Evolutionary conservation across 257 asterid species (phyloP).

Genomic region (Solanum bulbocastanum): DNA sequence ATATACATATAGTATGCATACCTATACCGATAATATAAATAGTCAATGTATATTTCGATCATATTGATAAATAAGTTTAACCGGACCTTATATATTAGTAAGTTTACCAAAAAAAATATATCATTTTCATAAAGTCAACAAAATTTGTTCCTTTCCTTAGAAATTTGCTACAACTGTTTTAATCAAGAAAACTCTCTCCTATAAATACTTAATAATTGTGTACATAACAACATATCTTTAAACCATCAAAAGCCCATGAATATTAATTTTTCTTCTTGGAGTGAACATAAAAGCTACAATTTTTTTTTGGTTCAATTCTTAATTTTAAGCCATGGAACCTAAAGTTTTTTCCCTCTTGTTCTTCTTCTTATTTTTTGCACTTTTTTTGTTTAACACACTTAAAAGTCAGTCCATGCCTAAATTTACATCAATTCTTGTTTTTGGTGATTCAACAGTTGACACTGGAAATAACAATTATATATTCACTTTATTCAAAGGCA

Average conservation of each 20-base stretch:
- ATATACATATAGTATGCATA: background rate
- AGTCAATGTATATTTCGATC: background rate
- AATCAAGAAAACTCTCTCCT: background rate
- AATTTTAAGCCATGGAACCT: background rate
- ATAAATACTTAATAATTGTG: background rate
- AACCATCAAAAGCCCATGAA: background rate
- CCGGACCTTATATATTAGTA: background rate
- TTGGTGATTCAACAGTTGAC: constrained; percentile 1
- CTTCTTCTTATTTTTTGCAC: background rate
- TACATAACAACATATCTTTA: background rate
- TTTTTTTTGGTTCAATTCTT: background rate
- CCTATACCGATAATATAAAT: background rate
- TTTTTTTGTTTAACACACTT: background rate
- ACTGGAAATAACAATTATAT: background rate
- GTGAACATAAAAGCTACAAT: background rate
- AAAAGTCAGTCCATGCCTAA: background rate
- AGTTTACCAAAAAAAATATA: background rate
- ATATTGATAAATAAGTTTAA: background rate
- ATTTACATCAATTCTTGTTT: background rate
- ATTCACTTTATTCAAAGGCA: background rate
- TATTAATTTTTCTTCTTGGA: background rate
- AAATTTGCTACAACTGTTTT: background rate
- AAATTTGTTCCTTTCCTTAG: background rate
- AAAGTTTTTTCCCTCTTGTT: background rate
- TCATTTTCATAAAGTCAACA: background rate